A percentile compares a stretch with the other conserved stretches of the same genome.
Conservation (phyloP, 1,284 basidiomycete genomes). For the Leccinum cinnamomeum region DNA sequence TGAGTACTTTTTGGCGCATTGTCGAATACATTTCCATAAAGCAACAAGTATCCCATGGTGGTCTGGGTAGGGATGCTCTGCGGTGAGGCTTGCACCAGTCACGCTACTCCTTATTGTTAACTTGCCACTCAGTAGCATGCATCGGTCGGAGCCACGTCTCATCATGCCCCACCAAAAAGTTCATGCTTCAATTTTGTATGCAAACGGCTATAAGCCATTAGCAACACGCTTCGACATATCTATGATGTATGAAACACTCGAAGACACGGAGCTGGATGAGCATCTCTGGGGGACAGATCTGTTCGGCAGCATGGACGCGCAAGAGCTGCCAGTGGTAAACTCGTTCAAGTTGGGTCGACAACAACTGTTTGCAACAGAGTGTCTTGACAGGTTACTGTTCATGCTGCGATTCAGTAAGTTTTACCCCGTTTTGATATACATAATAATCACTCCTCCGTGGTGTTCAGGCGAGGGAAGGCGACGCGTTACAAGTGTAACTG, state of each 20-base stretch:
- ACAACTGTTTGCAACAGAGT: background rate
- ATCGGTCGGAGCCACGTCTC: background rate
- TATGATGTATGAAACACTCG: background rate
- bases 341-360: background rate
- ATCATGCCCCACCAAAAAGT: background rate
- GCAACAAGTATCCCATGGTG: background rate
- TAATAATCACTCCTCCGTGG: background rate
- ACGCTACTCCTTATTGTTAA: background rate
- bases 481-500: constrained; percentile 13
- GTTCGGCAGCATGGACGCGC: background rate
- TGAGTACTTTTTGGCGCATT: constrained; percentile 14
- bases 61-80: background rate
- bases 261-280: background rate
- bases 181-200: background rate
- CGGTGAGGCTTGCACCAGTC: background rate
- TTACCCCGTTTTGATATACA: background rate
- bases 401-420: constrained; percentile 21
- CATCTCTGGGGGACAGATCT: background rate
- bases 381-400: background rate
- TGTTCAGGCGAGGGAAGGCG: constrained; percentile 26
- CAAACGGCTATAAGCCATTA: background rate
- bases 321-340: background rate
- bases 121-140: background rate
- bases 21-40: constrained; percentile 19
- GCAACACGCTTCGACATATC: background rate